Evolutionary conservation across 2,329 filamentous ascomycete species (phyloP), one percentile per base, ranked within the genome.

Genomic region (Pseudogymnoascus sp.): DNA sequence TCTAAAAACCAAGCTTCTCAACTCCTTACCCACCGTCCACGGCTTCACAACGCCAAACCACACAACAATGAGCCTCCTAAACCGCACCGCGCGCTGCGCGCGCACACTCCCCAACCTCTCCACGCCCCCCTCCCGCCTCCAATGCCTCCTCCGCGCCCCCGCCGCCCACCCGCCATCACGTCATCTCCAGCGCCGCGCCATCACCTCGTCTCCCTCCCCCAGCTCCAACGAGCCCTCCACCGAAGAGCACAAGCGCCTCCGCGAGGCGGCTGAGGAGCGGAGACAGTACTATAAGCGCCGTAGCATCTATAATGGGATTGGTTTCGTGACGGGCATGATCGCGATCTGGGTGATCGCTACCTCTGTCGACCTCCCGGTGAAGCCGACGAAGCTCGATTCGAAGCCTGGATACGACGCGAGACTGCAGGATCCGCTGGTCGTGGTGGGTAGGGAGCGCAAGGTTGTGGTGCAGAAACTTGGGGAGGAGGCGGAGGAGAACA

Each of bases 401-500:
- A 61, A 26, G 61, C 36, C 36, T 2, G 31, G 37, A 11, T 47
- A 45, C 16, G 61, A 51, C 3, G 60, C 64, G 11, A 51, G 68
- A 6, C 36, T 64, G 31, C 66, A 70, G 12, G 72, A 72, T 62
- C 70, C 71, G 1, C 12, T 71, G 18, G 67, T 72, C 3, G 68
- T 69, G 1, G 64, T 73, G 5, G 71, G 71, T 1, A 64, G 62
- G n/a, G 71, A 73, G 65, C 42, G 68, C 12, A 73, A 72, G 62
- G 66, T 71, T 1, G 66, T 72, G 2, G 65, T 72, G 1, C 70
- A 72, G 57, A 72, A 70, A 51, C 42, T 71, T 5, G 70, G 70
- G 1, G 71, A 73, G 60, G 68, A 71, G 21, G 68, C 69, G 2
- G 70, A 71, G 34, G 80, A 82, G 67, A 74, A 73, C 60, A 76